Percentiles rank a stretch among this genome's conserved stretches.
Evolutionary conservation across 805 yeast genomes (phyloP).

Genomic region (Tetrapisispora arboricola): DNA sequence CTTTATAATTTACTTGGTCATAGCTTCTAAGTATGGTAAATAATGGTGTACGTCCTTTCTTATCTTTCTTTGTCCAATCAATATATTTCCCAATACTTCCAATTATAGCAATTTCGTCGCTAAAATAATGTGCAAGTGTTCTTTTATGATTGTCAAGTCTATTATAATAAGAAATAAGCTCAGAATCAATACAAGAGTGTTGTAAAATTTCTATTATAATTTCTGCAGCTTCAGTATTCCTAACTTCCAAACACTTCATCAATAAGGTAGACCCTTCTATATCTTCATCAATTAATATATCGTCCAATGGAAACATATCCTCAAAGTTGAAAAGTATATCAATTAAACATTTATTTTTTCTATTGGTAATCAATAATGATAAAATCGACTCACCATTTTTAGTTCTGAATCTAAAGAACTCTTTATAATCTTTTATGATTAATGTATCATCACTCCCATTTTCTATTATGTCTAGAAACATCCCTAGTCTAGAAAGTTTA

Average conservation of each 20-base stretch:
- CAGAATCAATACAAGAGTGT: conserved; percentile 35
- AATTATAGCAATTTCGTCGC: conserved; percentile 45
- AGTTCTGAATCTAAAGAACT: conserved; percentile 32
- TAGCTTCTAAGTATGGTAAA: conserved; percentile 68
- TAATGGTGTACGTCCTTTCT: conserved; percentile 68
- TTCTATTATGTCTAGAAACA: not conserved
- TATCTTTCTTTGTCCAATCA: conserved; percentile 62
- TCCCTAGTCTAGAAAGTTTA: not conserved
- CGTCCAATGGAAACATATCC: conserved; percentile 50
- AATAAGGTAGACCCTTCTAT: conserved; percentile 47
- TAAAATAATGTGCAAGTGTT: conserved; percentile 64
- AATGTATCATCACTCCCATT: not conserved
- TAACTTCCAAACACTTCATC: conserved; percentile 49
- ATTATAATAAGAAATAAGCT: conserved; percentile 40
- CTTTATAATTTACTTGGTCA: conserved; percentile 57
- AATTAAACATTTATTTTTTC: conserved; percentile 36
- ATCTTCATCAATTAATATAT: conserved; percentile 53
- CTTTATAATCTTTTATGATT: conserved; percentile 5
- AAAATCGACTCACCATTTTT: conserved; percentile 62
- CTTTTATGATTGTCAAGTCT: conserved; percentile 43
- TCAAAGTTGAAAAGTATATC: conserved; percentile 38
- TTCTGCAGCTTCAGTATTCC: conserved; percentile 37
- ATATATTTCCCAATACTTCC: conserved; percentile 44
- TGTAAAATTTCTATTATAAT: conserved; percentile 38
- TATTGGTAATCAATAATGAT: conserved; percentile 46